phyloP scores from a whole-genome alignment of 2,329 filamentous ascomycete genomes.

The Curvularia sp. region DNA sequence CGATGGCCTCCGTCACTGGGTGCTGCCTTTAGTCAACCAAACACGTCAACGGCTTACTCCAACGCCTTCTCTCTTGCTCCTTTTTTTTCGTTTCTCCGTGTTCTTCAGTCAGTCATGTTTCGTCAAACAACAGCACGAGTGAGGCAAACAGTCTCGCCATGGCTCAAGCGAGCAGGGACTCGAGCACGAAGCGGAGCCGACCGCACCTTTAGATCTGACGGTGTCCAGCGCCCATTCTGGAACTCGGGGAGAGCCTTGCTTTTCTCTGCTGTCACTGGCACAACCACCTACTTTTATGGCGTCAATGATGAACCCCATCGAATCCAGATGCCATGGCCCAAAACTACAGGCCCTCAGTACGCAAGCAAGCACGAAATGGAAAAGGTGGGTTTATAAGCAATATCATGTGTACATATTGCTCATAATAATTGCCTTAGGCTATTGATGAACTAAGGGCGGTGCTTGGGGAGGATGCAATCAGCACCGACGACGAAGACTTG shows the following conservation, averaged over 20 bases:
- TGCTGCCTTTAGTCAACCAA: slow-evolving; percentile 24
- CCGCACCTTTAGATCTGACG: slow-evolving; percentile 27
- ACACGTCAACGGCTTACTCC: slow-evolving; percentile 23
- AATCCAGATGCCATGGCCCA: slow-evolving; percentile 38
- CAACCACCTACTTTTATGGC: slow-evolving; percentile 61
- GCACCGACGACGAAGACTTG: slow-evolving; percentile 69
- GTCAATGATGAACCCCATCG: slow-evolving; percentile 50
- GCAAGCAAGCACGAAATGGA: slow-evolving; percentile 61
- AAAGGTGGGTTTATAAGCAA: slow-evolving; percentile 44
- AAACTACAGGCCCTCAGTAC: slow-evolving; percentile 51
- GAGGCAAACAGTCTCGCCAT: slow-evolving; percentile 38
- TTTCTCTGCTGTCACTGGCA: slow-evolving; percentile 58
- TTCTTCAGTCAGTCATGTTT: slow-evolving; percentile 38
- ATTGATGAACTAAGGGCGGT: slow-evolving; percentile 60
- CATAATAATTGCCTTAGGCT: slow-evolving; percentile 51
- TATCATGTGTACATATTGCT: not conserved
- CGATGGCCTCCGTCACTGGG: slow-evolving; percentile 34
- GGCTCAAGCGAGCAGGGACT: slow-evolving; percentile 37
- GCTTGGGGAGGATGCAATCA: slow-evolving; percentile 67
- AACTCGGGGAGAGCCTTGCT: slow-evolving; percentile 57
- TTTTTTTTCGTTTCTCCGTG: slow-evolving; percentile 17
- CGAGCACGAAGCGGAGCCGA: slow-evolving; percentile 39
- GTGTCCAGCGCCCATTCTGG: slow-evolving; percentile 51
- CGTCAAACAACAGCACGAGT: slow-evolving; percentile 38
- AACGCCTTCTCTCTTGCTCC: slow-evolving; percentile 5